These are phyloP conservation scores for Leccinum pellstonianum DNA, from an alignment of 768 basidiomycete species.

Conservation along the genomic window DNA sequence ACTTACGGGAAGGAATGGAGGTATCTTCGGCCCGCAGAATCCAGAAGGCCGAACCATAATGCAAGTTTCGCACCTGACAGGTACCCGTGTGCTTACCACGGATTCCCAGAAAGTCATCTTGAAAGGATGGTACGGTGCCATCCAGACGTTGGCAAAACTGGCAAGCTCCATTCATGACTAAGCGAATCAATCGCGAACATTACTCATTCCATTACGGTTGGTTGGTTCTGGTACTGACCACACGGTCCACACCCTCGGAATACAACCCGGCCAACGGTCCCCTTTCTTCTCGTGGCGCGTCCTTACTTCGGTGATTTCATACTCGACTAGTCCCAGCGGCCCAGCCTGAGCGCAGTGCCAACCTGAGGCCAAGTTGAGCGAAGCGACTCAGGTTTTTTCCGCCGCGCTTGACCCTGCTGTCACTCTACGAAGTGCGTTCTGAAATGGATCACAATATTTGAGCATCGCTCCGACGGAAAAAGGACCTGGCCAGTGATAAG, in stretches of 20 bases:
- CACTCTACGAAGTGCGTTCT: not conserved
- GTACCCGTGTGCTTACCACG: not conserved
- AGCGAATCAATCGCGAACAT: slow-evolving; percentile 7
- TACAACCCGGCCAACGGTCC: not conserved
- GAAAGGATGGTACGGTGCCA: slow-evolving; percentile 2
- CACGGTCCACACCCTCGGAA: not conserved
- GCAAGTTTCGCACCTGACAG: not conserved
- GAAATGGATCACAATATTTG: slow-evolving; percentile 8
- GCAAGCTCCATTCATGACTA: slow-evolving; percentile 19
- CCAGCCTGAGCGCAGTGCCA: not conserved
- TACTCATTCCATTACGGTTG: not conserved
- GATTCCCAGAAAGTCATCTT: slow-evolving; percentile 21
- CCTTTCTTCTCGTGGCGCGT: not conserved
- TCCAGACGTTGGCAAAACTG: not conserved
- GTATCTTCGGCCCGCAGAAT: not conserved
- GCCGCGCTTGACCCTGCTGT: slow-evolving; percentile 2
- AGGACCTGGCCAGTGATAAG: not conserved
- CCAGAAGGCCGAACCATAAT: slow-evolving; percentile 1
- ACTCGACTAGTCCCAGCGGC: not conserved
- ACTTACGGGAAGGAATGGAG: slow-evolving; percentile 19
- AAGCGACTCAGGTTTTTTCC: not conserved
- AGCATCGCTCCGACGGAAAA: not conserved
- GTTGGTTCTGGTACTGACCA: not conserved
- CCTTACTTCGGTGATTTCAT: slow-evolving; percentile 13
- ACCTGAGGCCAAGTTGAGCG: not conserved